Conservation (phyloP, 208 protist genomes). For the Acanthamoeba royreba region DNA sequence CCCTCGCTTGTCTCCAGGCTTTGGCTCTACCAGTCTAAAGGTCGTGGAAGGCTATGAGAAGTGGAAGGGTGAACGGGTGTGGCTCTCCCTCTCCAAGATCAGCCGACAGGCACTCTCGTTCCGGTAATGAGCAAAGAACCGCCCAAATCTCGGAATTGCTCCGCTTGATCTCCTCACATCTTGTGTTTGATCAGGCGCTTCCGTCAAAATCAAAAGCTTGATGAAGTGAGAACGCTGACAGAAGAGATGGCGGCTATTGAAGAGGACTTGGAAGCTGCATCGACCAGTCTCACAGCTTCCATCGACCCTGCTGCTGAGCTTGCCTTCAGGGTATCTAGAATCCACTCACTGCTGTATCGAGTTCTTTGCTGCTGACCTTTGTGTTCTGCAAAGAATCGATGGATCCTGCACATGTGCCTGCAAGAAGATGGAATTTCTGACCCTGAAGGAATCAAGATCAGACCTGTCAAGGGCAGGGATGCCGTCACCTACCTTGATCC, state of each 20-base stretch:
- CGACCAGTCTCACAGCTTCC: background rate
- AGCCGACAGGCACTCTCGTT: background rate
- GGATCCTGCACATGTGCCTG: background rate
- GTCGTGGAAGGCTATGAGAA: constrained; percentile 38
- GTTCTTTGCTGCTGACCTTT: background rate
- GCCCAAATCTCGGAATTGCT: background rate
- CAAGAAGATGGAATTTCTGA: background rate
- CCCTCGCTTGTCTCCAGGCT: background rate
- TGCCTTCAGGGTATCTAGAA: background rate
- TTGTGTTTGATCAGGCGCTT: background rate
- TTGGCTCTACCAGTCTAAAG: constrained; percentile 24
- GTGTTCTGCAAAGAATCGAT: background rate
- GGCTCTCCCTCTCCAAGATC: constrained; percentile 42
- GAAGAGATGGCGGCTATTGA: background rate
- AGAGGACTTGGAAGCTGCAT: background rate
- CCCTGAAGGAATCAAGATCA: constrained; percentile 27
- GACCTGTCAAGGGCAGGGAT: background rate
- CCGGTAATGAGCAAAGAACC: background rate
- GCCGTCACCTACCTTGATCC: constrained; percentile 48
- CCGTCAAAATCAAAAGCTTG: background rate
- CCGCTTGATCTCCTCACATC: background rate
- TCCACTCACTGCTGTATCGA: background rate
- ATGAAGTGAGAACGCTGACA: background rate
- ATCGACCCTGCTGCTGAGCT: background rate
- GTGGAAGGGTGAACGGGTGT: constrained; percentile 33